These are phyloP conservation scores for Fusarium sp. DNA, from an alignment of 2,329 filamentous ascomycete genomes.

Conservation along the genomic window DNA sequence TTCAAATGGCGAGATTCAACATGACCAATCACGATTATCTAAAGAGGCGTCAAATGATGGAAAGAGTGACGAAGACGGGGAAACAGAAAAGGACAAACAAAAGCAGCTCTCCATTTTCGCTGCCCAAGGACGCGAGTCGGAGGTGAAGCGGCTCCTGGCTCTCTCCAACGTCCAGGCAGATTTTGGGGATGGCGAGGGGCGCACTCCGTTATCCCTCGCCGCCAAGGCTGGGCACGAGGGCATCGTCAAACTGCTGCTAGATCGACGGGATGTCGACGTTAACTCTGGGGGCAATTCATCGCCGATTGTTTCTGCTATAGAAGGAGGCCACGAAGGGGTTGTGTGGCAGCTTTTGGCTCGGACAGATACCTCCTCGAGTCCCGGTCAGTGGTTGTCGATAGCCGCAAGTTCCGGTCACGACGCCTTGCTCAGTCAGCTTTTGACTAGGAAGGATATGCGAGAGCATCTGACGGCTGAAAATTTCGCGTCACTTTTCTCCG, in stretches of 20 bases:
- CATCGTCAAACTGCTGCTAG: neutral
- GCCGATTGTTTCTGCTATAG: too few species aligned
- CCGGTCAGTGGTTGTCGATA: neutral
- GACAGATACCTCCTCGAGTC: neutral
- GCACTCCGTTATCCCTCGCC: neutral
- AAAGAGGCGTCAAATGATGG: neutral
- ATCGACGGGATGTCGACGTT: neutral
- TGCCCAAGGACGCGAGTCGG: neutral
- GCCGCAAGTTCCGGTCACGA: neutral
- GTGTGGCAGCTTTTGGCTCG: constrained; percentile 1
- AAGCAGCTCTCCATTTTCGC: neutral
- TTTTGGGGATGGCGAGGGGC: neutral
- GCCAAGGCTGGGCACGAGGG: neutral
- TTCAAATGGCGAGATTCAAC: too few species aligned
- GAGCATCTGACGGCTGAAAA: neutral
- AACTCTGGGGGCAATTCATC: neutral
- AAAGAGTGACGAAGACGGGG: neutral
- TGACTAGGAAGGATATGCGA: neutral
- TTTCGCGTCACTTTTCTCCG: neutral
- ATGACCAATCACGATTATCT: too few species aligned
- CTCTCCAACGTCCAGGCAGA: neutral
- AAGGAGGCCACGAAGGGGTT: neutral
- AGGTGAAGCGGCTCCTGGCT: neutral
- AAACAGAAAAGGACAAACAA: neutral
- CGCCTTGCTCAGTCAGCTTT: neutral